Evolutionary conservation across 2,329 filamentous ascomycete genomes (phyloP).

Genomic region (Colletotrichum siamense): DNA sequence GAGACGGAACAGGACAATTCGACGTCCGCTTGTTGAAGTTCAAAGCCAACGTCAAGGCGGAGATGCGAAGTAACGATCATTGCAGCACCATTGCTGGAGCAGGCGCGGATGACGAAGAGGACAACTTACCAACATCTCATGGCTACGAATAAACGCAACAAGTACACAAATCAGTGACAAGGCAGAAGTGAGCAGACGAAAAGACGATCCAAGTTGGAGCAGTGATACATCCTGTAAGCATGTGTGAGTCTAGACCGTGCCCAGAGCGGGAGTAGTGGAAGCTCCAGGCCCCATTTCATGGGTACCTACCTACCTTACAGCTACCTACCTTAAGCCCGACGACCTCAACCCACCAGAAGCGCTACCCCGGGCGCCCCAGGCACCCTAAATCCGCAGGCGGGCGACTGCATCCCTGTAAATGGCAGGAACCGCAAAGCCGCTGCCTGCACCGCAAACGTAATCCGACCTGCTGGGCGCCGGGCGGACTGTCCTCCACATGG

Average conservation of each 20-base stretch:
- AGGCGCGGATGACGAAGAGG: neutral
- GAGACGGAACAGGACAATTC: neutral
- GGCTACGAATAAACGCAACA: neutral
- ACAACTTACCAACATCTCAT: neutral
- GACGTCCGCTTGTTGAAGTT: neutral
- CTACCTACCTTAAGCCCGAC: too few relatives aligned
- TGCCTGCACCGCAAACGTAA: constrained; percentile 4
- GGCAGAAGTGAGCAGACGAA: neutral
- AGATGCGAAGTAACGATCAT: neutral
- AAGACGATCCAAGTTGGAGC: neutral
- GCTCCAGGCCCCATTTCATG: neutral
- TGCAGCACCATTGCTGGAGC: neutral
- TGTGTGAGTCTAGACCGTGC: neutral
- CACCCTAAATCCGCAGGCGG: neutral
- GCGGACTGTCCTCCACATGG: neutral
- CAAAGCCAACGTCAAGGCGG: neutral
- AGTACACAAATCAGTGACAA: neutral
- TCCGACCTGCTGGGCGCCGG: neutral
- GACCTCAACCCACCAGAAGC: neutral
- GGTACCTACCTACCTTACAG: too few relatives aligned
- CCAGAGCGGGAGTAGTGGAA: neutral
- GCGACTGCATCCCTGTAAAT: neutral
- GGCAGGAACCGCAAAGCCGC: neutral
- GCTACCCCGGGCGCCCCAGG: neutral
- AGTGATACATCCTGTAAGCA: neutral